Base-by-base conservation (phyloP, 2,329 filamentous ascomycete genomes). In the Cercospora canescens region DNA sequence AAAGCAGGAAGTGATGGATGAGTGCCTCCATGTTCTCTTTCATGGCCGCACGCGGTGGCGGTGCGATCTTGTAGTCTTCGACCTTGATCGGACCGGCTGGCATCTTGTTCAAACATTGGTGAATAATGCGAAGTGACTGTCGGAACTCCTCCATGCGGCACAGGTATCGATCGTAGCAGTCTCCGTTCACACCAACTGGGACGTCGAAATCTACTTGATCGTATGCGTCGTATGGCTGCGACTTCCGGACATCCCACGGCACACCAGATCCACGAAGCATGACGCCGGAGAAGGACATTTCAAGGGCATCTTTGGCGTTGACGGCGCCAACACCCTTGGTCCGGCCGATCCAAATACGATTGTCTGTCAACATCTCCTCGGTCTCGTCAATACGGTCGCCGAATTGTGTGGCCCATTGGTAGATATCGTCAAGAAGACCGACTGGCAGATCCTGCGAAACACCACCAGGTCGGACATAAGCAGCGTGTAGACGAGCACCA, bases 1-100 rank as follows among this genome's bases (percentile, higher is more conserved):
- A 99, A 62, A 99, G 89, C 72, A 99, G 84, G 87, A 99, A 99
- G 85, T 99, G 95, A 84, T 99, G 95, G 79, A 99, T 99, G 50
- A 99, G 88, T 41, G 95, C 94, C 84, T 99, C 95, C 96, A 99
- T 99, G 85, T 99, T 99, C 88, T 99, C 95, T 88, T 99, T 99
- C 95, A 99, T 99, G 76, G 95, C 95, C 52, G 92, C 86, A 77
- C 95, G 90, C n/a, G 95, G 96, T 69, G 95, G 95, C 24, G 95
- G 95, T 2, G 92, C 91, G 76, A 99, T 88, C 88, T 99, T 99
- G 89, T 98, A 99, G 82, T 99, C 95, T 82, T 99, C 95, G 48
- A 97, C 93, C 73, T 94, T 91, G 78, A 98, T 88, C 60, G 95
- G 95, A 30, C 95, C 95, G 57, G 92, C 87, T 57, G 96, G 94